Conservation (phyloP, 2,329 filamentous ascomycete genomes). For the Colletotrichum navitas region DNA sequence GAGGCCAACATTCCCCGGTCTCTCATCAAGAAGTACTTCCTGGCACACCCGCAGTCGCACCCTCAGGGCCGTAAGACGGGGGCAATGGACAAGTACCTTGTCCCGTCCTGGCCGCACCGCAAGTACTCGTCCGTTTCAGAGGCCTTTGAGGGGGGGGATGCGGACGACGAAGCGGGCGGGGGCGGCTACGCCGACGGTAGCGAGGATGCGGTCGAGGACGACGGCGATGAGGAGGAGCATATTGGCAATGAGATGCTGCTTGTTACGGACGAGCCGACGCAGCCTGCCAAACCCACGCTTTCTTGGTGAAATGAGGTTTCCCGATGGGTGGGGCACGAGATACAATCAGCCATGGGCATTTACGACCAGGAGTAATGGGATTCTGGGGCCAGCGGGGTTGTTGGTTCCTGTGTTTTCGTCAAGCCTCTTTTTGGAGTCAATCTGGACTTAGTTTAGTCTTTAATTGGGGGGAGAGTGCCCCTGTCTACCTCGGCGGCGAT, state of each 20-base stretch:
- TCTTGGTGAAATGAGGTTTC: constrained; percentile 26
- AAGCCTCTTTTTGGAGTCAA: background rate
- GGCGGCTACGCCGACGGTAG: constrained; percentile 30
- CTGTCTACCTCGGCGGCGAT: background rate
- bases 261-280: constrained; percentile 46
- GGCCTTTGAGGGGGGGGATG: constrained; percentile 48
- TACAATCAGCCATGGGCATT: background rate
- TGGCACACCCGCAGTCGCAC: constrained; percentile 46
- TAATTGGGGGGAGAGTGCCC: too few species aligned
- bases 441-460: background rate
- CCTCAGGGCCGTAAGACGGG: constrained; percentile 40
- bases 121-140: constrained; percentile 53
- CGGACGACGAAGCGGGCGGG: constrained; percentile 45
- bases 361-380: background rate
- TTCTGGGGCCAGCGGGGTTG: background rate
- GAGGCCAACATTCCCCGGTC: constrained; percentile 60
- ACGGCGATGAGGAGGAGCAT: constrained; percentile 16
- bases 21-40: constrained; percentile 58
- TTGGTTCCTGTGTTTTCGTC: background rate
- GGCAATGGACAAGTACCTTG: constrained; percentile 16
- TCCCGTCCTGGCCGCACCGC: constrained; percentile 38
- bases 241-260: constrained; percentile 48
- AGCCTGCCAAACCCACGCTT: constrained; percentile 17
- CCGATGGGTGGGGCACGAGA: background rate
- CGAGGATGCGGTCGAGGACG: constrained; percentile 46